Evolutionary conservation across 805 yeast species (phyloP), one percentile per base, ranked within the genome.

Genomic region (Kodamaea jinghongensis): DNA sequence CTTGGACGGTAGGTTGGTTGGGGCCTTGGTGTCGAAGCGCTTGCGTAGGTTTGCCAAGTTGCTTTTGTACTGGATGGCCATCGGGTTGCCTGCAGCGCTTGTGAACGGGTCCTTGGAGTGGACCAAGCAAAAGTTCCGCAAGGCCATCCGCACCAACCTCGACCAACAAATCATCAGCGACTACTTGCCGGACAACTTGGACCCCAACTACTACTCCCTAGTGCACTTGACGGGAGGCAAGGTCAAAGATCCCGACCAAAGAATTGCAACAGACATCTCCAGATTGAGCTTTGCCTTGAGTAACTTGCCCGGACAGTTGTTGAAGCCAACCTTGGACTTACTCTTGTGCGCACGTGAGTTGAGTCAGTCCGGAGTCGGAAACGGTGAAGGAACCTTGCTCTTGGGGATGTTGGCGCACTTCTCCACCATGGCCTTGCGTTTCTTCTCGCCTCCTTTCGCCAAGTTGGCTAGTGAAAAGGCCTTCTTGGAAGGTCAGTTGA

Each of bases 401-500:
- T 70, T 90, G 22, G 96, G 96, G 1, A 54, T 86, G 34, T 68
- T 90, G 39, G 88, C 95, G 3, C 93, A 87, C 55, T 61, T 83
- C 25, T 86, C 96, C 25, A 87, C 96, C 3, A 71, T 80, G 17
- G 65, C 84, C 28, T 65, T 90, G 50, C 75, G 83, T 49, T 67
- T 86, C 38, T 78, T 89, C 50, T 86, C 96, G 3, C 98, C 98
- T 13, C 93, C 93, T 35, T 90, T 90, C 55, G 90, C 96, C 11
- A 83, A 76, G 54, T 68, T 86, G 34, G 84, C 93, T 1, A 73
- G 86, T 37, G 80, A 79, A 42, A 80, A 81, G 52, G 89, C 95
- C 12, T 75, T 79, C 34, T 69, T 88, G 38, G 97, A 90, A 60
- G 95, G 96, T 44, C 82, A 83, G 54, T 83, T 88, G 51, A 79